Base-by-base conservation (phyloP, 768 basidiomycete species). In the Trametes cubensis region DNA sequence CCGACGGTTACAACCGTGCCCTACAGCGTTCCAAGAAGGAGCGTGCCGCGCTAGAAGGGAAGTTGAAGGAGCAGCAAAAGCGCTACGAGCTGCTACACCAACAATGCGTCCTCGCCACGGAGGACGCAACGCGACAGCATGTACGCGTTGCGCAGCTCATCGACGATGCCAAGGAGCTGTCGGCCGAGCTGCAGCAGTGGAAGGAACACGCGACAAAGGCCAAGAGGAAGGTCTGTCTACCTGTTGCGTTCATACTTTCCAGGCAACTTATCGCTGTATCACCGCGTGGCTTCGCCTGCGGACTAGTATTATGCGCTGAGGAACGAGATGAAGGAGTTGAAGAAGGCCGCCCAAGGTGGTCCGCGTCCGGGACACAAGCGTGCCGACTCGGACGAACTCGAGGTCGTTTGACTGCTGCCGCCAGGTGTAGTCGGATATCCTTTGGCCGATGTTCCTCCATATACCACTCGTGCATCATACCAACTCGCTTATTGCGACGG, bases 241-340 rank as follows among this genome's bases (percentile, higher is more conserved):
- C 14, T 39, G 18, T 40, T 21, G 17, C 10, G 11, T 40, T 11
- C 2, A 11, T 15, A 2, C 13, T 10, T n/a, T 39, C 13, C 17
- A 14, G 20, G 15, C 14, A 6, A 23, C 23, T 23, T 5, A 23
- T 23, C 21, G 20, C 15, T 10, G 17, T 5, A 17, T 28, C 4
- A 8, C 42, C 10, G 6, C 26, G 18, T n/a, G 14, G 11, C 40
- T 10, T 45, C 14, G 13, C 28, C 18, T 30, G 6, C 7, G 2
- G 11, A 25, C 26, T 30, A 63, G 62, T 63, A 63, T 40, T 52
- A 58, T 30, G 62, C 39, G 38, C 45, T 63, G 17, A 58, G 55
- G 41, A 49, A 53, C 17, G 55, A 62, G 28, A 20, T 62, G 42
- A 45, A 40, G 13, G 56, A 53, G 20, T 14, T 52, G 25, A 58